phyloP scores from a whole-genome alignment of 2,329 filamentous ascomycete genomes.

The Aspergillus alliaceus region DNA sequence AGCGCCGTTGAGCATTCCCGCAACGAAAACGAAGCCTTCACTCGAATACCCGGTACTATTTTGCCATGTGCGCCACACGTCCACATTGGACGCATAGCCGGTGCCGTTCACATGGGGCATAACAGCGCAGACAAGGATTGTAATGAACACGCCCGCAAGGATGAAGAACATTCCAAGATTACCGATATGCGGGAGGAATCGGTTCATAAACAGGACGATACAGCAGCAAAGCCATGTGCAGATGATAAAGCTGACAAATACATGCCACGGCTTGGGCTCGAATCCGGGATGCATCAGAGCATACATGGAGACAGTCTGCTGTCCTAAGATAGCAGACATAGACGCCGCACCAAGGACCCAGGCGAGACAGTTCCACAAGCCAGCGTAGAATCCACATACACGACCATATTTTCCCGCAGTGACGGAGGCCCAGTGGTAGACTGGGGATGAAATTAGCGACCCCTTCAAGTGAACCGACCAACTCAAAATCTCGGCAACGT shows the following conservation, averaged over 20 bases:
- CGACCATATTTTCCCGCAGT: conserved; percentile 59
- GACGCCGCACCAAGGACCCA: conserved; percentile 65
- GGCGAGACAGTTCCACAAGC: conserved; percentile 46
- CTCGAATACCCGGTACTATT: conserved; percentile 45
- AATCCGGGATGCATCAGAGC: conserved; percentile 58
- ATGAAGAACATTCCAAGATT: conserved; percentile 59
- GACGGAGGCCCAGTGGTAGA: conserved; percentile 63
- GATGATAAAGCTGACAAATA: conserved; percentile 59
- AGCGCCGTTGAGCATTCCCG: conserved; percentile 68
- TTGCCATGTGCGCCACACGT: conserved; percentile 59
- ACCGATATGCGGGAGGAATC: conserved; percentile 51
- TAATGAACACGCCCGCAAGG: conserved; percentile 52
- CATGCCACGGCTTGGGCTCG: conserved; percentile 55
- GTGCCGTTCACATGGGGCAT: conserved; percentile 51
- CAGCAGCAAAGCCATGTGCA: conserved; percentile 55
- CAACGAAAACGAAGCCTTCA: conserved; percentile 63
- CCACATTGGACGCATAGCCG: conserved; percentile 50
- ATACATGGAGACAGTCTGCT: conserved; percentile 63
- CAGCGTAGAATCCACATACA: conserved; percentile 48
- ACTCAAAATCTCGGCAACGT: conserved; percentile 14
- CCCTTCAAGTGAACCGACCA: too few relatives aligned
- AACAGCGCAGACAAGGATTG: conserved; percentile 53
- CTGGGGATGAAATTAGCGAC: conserved; percentile 24
- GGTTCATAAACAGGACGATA: conserved; percentile 59
- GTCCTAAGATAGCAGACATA: conserved; percentile 59